These are phyloP conservation scores for Trichoderma gracile DNA, from an alignment of 2,329 filamentous ascomycete genomes.

Conservation along the genomic window DNA sequence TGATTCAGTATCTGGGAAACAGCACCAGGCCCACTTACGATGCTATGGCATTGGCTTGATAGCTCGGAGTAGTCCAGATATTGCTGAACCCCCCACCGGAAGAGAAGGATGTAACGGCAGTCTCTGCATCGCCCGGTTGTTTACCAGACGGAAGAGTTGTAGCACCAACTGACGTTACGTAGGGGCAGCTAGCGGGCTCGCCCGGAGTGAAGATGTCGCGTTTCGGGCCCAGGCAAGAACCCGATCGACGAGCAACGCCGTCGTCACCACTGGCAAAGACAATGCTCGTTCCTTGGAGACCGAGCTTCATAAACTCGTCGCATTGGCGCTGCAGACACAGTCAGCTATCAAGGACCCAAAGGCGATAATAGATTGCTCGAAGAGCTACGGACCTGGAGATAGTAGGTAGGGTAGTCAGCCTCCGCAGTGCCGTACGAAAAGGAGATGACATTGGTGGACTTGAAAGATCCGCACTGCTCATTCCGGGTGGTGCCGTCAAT, in stretches of 20 bases:
- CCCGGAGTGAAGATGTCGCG: conserved; percentile 49
- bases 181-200: conserved; percentile 52
- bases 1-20: background rate
- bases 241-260: conserved; percentile 28
- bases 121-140: conserved; percentile 26
- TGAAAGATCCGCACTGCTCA: conserved; percentile 48
- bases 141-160: conserved; percentile 39
- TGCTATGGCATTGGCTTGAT: conserved; percentile 43
- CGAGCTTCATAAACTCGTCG: conserved; percentile 59
- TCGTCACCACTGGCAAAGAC: conserved; percentile 42
- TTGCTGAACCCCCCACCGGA: conserved; percentile 54
- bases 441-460: conserved; percentile 54
- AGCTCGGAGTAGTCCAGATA: conserved; percentile 48
- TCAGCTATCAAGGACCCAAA: background rate
- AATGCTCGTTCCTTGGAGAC: conserved; percentile 52
- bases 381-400: conserved; percentile 38
- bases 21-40: conserved; percentile 4
- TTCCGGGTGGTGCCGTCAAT: conserved; percentile 44
- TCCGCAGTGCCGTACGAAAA: conserved; percentile 58
- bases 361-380: too few species aligned
- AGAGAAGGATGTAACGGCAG: conserved; percentile 41
- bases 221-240: conserved; percentile 31
- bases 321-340: conserved; percentile 47
- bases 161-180: conserved; percentile 52
- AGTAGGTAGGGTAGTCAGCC: conserved; percentile 49